Conservation (phyloP, 805 yeast species). For the Starmera dryadoides region DNA sequence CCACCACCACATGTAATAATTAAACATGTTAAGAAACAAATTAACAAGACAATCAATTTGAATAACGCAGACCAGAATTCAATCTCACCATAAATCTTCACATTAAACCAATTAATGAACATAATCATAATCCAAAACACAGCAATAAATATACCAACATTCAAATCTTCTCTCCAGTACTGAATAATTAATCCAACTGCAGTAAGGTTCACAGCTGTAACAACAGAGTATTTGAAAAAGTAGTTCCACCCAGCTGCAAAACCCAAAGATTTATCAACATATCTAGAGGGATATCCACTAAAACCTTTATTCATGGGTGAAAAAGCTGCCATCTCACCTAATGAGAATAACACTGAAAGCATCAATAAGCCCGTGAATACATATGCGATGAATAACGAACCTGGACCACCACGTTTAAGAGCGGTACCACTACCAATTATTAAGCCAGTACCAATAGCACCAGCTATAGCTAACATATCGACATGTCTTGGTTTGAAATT, state of each 20-base stretch:
- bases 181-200: conserved; percentile 48
- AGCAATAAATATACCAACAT: conserved; percentile 46
- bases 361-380: conserved; percentile 41
- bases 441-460: conserved; percentile 55
- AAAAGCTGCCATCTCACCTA: conserved; percentile 51
- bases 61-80: conserved; percentile 22
- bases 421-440: conserved; percentile 49
- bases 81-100: conserved; percentile 36
- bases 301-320: conserved; percentile 33
- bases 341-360: conserved; percentile 35
- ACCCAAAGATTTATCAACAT: conserved; percentile 44
- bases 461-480: conserved; percentile 60
- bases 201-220: conserved; percentile 46
- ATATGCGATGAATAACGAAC: conserved; percentile 40
- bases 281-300: conserved; percentile 38
- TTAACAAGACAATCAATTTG: conserved; percentile 29
- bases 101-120: conserved; percentile 36
- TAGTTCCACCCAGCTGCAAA: conserved; percentile 54
- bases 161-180: conserved; percentile 39
- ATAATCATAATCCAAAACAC: conserved; percentile 37
- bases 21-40: conserved; percentile 30
- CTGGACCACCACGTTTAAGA: conserved; percentile 45
- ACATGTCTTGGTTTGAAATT: conserved; percentile 15
- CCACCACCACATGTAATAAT: conserved; percentile 37
- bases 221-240: conserved; percentile 38